phyloP scores from a whole-genome alignment of 768 basidiomycete genomes.

The Pleurotus djamor region DNA sequence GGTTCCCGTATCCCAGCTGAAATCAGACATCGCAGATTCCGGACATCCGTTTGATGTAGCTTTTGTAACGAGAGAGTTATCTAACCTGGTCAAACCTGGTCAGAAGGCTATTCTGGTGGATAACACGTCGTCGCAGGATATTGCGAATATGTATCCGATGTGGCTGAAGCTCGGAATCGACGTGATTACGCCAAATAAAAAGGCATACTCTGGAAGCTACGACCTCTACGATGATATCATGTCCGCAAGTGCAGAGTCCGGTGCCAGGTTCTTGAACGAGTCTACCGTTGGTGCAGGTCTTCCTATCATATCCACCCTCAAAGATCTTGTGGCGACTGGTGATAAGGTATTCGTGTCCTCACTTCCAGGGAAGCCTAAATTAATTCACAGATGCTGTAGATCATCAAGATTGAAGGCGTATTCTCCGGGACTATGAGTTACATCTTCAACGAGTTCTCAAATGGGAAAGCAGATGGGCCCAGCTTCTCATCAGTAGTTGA shows the following conservation, averaged over 20 bases:
- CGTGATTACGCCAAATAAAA: constrained; percentile 97
- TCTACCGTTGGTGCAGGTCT: constrained; percentile 95
- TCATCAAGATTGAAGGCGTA: constrained; percentile 94
- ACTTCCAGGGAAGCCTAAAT: neutral
- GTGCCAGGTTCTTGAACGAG: constrained; percentile 79
- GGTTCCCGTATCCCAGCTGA: constrained; percentile 24
- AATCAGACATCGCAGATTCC: constrained; percentile 32
- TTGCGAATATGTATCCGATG: constrained; percentile 80
- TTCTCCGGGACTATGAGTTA: constrained; percentile 98
- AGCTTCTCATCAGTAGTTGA: constrained; percentile 89
- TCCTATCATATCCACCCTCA: constrained; percentile 88
- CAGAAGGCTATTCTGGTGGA: constrained; percentile 76
- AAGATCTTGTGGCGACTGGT: constrained; percentile 89
- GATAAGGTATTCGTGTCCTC: constrained; percentile 62
- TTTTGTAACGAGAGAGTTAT: constrained; percentile 42
- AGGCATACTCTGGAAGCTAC: constrained; percentile 80
- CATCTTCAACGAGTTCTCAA: constrained; percentile 97
- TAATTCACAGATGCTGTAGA: constrained; percentile 31
- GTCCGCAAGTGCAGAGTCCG: constrained; percentile 50
- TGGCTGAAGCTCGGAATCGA: constrained; percentile 79
- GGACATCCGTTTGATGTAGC: constrained; percentile 47
- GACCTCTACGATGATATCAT: constrained; percentile 70
- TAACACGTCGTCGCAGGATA: constrained; percentile 83
- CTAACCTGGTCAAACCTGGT: constrained; percentile 41
- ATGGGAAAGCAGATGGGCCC: constrained; percentile 62